Evolutionary conservation across 1,284 basidiomycete genomes (phyloP).

Genomic region (Moesziomyces sp.): DNA sequence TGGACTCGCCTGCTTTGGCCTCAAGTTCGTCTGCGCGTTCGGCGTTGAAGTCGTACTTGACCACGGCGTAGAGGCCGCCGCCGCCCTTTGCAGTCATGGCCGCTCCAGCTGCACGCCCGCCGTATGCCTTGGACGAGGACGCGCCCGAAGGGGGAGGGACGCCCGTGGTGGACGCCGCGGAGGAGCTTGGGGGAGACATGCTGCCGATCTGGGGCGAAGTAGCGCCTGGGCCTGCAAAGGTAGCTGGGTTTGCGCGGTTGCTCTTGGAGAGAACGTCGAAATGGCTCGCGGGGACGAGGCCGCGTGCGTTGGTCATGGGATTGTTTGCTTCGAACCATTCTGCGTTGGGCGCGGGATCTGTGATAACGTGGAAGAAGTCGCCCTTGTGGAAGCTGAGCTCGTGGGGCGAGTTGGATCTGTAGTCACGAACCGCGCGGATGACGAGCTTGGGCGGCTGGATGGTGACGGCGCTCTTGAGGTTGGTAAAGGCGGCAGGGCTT

Average conservation of each 20-base stretch:
- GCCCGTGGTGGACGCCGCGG: constrained; percentile 1
- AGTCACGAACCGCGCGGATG: constrained; percentile 82
- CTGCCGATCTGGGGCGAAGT: constrained; percentile 36
- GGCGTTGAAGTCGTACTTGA: constrained; percentile 92
- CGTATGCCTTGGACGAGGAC: constrained; percentile 29
- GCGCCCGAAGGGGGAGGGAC: constrained; percentile 5
- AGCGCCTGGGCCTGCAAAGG: constrained; percentile 32
- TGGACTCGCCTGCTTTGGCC: constrained; percentile 90
- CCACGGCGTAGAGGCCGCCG: constrained; percentile 80
- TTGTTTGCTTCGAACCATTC: constrained; percentile 72
- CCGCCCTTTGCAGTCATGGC: constrained; percentile 60
- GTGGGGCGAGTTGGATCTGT: constrained; percentile 80
- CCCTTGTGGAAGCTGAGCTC: constrained; percentile 92
- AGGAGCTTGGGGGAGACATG: constrained; percentile 26
- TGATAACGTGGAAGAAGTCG: constrained; percentile 96
- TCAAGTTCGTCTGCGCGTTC: constrained; percentile 96
- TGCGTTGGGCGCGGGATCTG: constrained; percentile 72
- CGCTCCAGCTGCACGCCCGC: constrained; percentile 39
- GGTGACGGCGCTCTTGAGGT: constrained; percentile 51
- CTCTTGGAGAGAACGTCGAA: constrained; percentile 72
- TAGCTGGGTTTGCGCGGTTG: constrained; percentile 35
- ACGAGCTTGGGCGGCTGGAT: constrained; percentile 87
- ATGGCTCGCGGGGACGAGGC: constrained; percentile 87
- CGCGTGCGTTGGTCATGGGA: constrained; percentile 88
- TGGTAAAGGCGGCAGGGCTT: constrained; percentile 36